A percentile compares a stretch with the other conserved stretches of the same genome.
These are phyloP conservation scores for Colletotrichum cordylinicola DNA, from an alignment of 2,329 filamentous ascomycete species.

Conservation along the genomic window DNA sequence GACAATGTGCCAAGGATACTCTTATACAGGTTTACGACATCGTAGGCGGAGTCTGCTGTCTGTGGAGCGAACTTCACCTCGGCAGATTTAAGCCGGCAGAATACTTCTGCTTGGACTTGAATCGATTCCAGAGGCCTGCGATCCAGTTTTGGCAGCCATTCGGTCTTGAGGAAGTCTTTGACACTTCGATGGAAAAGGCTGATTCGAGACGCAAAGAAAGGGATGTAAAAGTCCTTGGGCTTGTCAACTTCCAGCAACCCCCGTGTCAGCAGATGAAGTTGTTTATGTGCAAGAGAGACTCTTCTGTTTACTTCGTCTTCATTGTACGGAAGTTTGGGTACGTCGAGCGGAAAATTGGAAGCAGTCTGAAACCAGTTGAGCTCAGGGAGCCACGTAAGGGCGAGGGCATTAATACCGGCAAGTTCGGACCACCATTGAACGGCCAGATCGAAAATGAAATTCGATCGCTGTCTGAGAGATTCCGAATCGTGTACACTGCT, in stretches of 20 bases:
- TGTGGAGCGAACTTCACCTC: background rate
- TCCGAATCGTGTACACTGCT: accelerated
- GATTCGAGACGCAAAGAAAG: background rate
- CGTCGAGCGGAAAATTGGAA: background rate
- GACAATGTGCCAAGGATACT: background rate
- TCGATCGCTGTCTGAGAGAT: accelerated
- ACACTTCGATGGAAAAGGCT: background rate
- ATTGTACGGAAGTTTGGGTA: accelerated
- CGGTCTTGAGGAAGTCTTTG: accelerated
- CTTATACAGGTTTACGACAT: background rate
- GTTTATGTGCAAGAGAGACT: background rate
- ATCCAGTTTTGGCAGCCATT: background rate
- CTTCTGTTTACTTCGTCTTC: background rate
- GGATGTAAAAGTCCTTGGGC: no score
- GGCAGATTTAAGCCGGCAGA: background rate
- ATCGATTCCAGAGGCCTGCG: background rate
- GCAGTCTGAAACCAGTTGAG: background rate
- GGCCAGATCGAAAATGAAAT: background rate
- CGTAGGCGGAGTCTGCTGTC: no score
- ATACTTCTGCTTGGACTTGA: background rate
- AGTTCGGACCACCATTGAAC: background rate
- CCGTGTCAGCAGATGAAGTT: background rate
- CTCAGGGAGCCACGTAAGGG: accelerated
- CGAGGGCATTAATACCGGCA: background rate
- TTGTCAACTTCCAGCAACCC: background rate